phyloP scores from a whole-genome alignment of 495 filamentous ascomycete species.

The Lineolata rhizophorae region DNA sequence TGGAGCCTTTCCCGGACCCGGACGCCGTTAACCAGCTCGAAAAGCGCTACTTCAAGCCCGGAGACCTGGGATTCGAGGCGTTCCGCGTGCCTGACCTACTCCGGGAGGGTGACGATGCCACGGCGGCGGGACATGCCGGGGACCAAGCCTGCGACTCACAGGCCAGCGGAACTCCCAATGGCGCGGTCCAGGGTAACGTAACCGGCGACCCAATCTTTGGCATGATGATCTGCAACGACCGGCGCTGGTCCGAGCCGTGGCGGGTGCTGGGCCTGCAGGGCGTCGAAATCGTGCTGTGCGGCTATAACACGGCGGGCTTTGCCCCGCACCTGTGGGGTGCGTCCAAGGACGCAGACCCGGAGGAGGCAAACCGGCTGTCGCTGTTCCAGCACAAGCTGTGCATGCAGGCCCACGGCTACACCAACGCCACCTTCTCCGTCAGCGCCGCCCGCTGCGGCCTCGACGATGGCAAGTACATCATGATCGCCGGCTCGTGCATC shows the following conservation, averaged over 20 bases:
- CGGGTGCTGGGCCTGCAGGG: slow-evolving; percentile 24
- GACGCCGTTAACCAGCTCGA: slow-evolving; percentile 26
- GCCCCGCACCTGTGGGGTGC: slow-evolving; percentile 23
- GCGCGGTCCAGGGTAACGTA: too few species aligned
- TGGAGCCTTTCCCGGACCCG: slow-evolving; percentile 23
- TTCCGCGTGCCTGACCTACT: slow-evolving; percentile 26
- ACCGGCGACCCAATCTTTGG: slow-evolving; percentile 24
- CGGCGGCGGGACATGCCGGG: too few species aligned
- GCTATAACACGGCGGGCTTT: slow-evolving; percentile 26
- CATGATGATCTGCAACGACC: slow-evolving; percentile 29
- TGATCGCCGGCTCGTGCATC: slow-evolving; percentile 27
- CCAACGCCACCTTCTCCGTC: slow-evolving; percentile 25
- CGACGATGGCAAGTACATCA: slow-evolving; percentile 22
- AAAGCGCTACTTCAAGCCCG: slow-evolving; percentile 27
- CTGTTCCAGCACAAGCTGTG: slow-evolving; percentile 25
- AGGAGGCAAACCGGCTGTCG: slow-evolving; percentile 20
- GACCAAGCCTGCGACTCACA: too few species aligned
- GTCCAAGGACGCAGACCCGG: slow-evolving; percentile 16
- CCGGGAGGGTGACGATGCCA: too few species aligned
- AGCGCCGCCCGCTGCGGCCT: slow-evolving; percentile 22
- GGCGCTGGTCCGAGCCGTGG: slow-evolving; percentile 27
- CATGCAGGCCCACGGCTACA: slow-evolving; percentile 24
- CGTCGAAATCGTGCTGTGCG: slow-evolving; percentile 23
- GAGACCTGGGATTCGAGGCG: slow-evolving; percentile 25
- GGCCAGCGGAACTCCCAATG: slow-evolving; percentile 5